phyloP scores from a whole-genome alignment of 768 basidiomycete species.

The Collybia sp. region DNA sequence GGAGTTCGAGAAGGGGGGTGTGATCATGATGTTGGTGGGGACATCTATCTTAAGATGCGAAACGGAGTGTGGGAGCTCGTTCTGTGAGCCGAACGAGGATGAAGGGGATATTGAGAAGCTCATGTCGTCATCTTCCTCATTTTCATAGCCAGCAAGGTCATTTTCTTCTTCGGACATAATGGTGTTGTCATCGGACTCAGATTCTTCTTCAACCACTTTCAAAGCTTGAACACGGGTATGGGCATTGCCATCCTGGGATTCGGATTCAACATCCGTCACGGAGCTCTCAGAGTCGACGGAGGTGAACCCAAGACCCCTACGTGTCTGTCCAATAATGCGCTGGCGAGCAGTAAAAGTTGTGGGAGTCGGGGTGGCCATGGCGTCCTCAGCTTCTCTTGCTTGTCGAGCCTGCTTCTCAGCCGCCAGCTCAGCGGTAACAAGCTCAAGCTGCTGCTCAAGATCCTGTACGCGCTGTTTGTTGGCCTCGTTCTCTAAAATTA shows the following conservation, averaged over 20 bases:
- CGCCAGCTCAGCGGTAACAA: slow-evolving; percentile 22
- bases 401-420: slow-evolving; percentile 17
- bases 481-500: slow-evolving; percentile 30
- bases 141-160: slow-evolving; percentile 63
- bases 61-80: slow-evolving; percentile 36
- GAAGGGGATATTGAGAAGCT: slow-evolving; percentile 43
- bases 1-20: slow-evolving; percentile 12
- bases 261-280: slow-evolving; percentile 63
- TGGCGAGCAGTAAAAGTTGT: slow-evolving; percentile 23
- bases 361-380: slow-evolving; percentile 43
- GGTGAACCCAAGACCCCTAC: slow-evolving; percentile 46
- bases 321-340: slow-evolving; percentile 19
- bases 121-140: slow-evolving; percentile 57
- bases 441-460: slow-evolving; percentile 50
- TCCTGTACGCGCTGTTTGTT: slow-evolving; percentile 28
- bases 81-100: slow-evolving; percentile 45
- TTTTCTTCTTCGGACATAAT: slow-evolving; percentile 47
- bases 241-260: slow-evolving; percentile 35
- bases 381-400: slow-evolving; percentile 21
- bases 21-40: slow-evolving; percentile 5
- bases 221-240: slow-evolving; percentile 40
- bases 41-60: slow-evolving; percentile 20
- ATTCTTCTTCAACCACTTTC: slow-evolving; percentile 56
- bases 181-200: slow-evolving; percentile 33
- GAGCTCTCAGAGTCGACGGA: slow-evolving; percentile 67